Evolutionary conservation across 805 yeast genomes (phyloP), one percentile per base, ranked within the genome.

Genomic region (Barnettozyma wickerhamii): DNA sequence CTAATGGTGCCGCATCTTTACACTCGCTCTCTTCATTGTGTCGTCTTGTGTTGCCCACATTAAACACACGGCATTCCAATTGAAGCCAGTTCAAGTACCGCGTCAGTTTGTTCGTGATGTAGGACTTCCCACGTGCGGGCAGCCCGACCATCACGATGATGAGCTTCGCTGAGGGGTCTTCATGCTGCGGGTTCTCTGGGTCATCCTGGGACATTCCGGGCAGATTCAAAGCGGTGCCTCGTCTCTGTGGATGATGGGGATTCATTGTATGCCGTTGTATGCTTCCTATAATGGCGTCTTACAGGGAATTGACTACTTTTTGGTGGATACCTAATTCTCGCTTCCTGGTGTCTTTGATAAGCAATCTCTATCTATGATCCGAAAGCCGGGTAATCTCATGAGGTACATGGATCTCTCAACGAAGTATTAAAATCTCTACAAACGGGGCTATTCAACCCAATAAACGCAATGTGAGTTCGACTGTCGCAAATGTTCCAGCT

Each of bases 101-200:
- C 1, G 95, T 85, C 35, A 91, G 70, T 59, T 93, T 91, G 62
- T 89, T 91, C 38, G 97, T 88, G 47, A 91, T 79, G 59, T 90
- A 93, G 2, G 95, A 84, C 61, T 91, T 91, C 4, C 99, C 99
- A 40, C 97, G 71, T 0, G 97, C 97, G 0, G 98, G 98, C 12
- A 84, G 62, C 0, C 99, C 99, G 13, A 91, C 96, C 98, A 91
- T 91, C 15, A 93, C 95, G 44, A 91, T 87, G 13, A 91, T 95
- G 39, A 91, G 71, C 56, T 88, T 84, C 12, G 89, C 78, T 1
- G 44, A 41, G 4, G 44, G 40, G 23, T 41, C 44, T 7, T 21
- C 14, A 5, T 35, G 37, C 10, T 35, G 30, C 6, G 30, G 5
- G 15, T 21, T 28, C 15, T 27, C 17, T 5, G 30, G 28, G 19